Conservation (phyloP, 768 basidiomycete genomes). For the Aureoboletus auriporus region DNA sequence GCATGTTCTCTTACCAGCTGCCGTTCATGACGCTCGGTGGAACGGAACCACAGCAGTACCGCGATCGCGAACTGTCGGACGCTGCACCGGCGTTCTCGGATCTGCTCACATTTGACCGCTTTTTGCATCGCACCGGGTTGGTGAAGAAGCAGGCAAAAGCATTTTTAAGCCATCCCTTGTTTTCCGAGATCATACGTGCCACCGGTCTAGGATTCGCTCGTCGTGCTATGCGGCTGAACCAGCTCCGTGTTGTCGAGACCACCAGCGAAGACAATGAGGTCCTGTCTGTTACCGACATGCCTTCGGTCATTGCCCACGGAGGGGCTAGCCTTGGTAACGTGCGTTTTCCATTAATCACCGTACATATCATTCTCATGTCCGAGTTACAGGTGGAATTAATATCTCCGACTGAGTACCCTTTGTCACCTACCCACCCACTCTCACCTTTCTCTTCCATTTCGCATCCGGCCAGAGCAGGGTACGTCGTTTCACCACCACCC, state of each 20-base stretch:
- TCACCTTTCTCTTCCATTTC: neutral
- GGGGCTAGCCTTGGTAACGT: conserved; percentile 31
- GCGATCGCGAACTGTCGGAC: neutral
- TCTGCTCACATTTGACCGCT: conserved; percentile 43
- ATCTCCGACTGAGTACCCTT: conserved; percentile 2
- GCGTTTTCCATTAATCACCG: neutral
- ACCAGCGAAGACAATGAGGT: neutral
- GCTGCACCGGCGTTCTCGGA: conserved; percentile 36
- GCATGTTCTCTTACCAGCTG: conserved; percentile 40
- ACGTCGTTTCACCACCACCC: neutral
- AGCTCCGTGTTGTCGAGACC: conserved; percentile 4
- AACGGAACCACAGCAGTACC: neutral
- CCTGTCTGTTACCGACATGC: conserved; percentile 4
- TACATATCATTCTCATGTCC: neutral
- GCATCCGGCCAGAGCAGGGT: neutral
- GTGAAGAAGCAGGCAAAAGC: conserved; percentile 35
- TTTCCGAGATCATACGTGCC: conserved; percentile 37
- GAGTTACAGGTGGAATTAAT: neutral
- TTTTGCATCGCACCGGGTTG: conserved; percentile 38
- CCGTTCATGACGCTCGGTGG: conserved; percentile 45
- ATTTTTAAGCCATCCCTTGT: conserved; percentile 41
- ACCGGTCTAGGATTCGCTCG: conserved; percentile 6
- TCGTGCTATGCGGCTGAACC: conserved; percentile 24
- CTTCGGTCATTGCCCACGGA: conserved; percentile 9
- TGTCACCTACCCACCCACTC: neutral